Evolutionary conservation across 306 rosid species (phyloP).

Genomic region (Pyrus pyrifolia): DNA sequence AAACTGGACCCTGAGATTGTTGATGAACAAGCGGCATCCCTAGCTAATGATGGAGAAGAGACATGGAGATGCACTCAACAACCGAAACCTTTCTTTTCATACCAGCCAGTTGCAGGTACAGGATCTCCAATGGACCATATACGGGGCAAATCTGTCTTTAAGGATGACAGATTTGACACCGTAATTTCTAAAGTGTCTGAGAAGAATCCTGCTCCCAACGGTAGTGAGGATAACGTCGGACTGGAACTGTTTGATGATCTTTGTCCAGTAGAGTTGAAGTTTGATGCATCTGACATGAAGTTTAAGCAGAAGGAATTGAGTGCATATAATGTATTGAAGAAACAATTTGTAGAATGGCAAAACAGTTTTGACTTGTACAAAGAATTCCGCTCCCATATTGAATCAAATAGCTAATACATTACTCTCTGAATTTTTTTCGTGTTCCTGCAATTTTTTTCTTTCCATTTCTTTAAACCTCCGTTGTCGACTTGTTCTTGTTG

Average conservation of each 20-base stretch:
- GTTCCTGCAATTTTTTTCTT: background rate
- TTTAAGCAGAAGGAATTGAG: conserved; percentile 19
- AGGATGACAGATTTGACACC: conserved; percentile 4
- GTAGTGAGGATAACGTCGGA: conserved; percentile 19
- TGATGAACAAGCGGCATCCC: background rate
- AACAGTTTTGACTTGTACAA: conserved; percentile 21
- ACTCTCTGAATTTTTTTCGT: too few species aligned
- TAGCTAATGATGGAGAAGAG: conserved; percentile 7
- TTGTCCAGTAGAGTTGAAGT: conserved; percentile 39
- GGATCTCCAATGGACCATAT: background rate
- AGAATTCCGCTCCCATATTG: conserved; percentile 25
- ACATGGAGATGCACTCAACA: background rate
- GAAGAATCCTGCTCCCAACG: conserved; percentile 6
- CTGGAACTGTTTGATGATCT: conserved; percentile 43
- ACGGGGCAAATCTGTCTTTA: background rate
- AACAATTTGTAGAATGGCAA: conserved; percentile 47
- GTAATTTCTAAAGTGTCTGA: background rate
- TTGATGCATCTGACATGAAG: conserved; percentile 28
- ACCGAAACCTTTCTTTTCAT: conserved; percentile 4
- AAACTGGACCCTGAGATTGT: background rate
- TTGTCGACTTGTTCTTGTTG: too few species aligned
- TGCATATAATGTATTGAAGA: conserved; percentile 29
- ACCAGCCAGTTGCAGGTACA: background rate
- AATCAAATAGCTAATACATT: conserved; percentile 3
- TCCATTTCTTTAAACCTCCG: background rate